Evolutionary conservation across 768 basidiomycete genomes (phyloP).

Genomic region (Pleurotus eryngii): DNA sequence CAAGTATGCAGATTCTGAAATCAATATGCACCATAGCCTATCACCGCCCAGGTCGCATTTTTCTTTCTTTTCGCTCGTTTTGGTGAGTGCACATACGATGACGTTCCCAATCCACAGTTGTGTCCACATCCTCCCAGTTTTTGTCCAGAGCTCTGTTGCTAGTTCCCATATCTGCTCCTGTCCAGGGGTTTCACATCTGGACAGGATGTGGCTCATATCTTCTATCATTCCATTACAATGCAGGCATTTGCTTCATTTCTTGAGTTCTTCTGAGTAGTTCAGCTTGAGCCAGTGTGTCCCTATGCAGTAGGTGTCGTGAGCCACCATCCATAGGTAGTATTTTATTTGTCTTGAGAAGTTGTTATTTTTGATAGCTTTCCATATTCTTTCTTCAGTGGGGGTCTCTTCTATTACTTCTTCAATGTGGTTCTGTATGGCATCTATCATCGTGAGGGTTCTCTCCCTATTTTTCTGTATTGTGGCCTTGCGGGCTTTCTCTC

Average conservation of each 20-base stretch:
- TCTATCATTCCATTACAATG: conserved; percentile 15
- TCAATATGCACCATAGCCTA: conserved; percentile 11
- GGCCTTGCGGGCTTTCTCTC: neutral
- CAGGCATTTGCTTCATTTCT: conserved; percentile 12
- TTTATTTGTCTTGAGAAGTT: conserved; percentile 4
- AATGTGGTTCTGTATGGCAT: neutral
- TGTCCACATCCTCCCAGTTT: neutral
- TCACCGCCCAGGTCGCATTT: neutral
- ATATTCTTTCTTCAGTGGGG: conserved; percentile 7
- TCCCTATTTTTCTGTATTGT: neutral
- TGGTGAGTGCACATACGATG: conserved; percentile 13
- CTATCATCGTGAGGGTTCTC: neutral
- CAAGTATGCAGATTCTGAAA: conserved; percentile 14
- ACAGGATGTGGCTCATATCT: conserved; percentile 26
- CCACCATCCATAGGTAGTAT: conserved; percentile 18
- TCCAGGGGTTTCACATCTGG: conserved; percentile 17
- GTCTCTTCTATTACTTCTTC: neutral
- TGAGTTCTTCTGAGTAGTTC: conserved; percentile 9
- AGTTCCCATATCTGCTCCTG: conserved; percentile 21
- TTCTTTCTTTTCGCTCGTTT: neutral
- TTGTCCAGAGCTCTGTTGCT: conserved; percentile 13
- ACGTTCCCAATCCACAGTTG: conserved; percentile 11
- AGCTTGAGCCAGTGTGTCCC: conserved; percentile 20
- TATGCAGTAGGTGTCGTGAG: conserved; percentile 19
- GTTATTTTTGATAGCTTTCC: conserved; percentile 9